Base-by-base conservation (phyloP, 2,329 filamentous ascomycete species). In the Colletotrichum costaricense region DNA sequence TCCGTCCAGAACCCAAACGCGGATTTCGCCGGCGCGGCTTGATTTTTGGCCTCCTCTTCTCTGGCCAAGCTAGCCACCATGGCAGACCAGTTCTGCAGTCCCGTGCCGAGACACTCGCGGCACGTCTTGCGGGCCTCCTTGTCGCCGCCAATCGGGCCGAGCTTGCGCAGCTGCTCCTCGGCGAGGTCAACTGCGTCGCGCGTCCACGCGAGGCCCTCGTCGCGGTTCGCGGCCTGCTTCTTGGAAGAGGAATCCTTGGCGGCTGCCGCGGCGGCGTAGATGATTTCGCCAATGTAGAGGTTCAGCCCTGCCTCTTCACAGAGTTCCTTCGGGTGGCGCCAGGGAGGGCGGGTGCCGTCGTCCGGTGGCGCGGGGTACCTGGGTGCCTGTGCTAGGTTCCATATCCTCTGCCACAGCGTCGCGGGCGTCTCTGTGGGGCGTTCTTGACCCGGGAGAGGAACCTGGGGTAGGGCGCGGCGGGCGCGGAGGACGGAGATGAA, bases 241-340 rank as follows among this genome's bases (percentile, higher is more conserved):
- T 81, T 82, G 4, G 80, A 42, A 8, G 38, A 19, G 7, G 38
- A 73, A 4, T 86, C 84, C n/a, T 89, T 88, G 5, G 89, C 89
- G 0, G 94, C 38, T 1, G 38, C 42, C 6, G 42, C 42, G 42
- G 42, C 42, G 7, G 42, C 90, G 81, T 93, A 98, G 38, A 98
- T 88, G 64, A 98, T 97, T 84, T 98, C 96, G 72, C 96, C 96
- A 75, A 98, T 96, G 82, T 98, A 97, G 28, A 95, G 89, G 87
- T 95, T 95, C 16, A 98, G 84, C 0, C 91, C 94, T 3, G 95
- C 95, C 82, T 98, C 95, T 76, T 97, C 93, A 82, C 95, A 98
- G 49, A 89, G 88, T 76, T 94, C 91, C 33, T 88, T 86, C 11
- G 90, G 80, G 68, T 89, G 90, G 59, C 94, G 92, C 69, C 88